Evolutionary conservation across 345 rosid genomes (phyloP), one percentile per base, ranked within the genome.

Genomic region (Toxicodendron radicans): DNA sequence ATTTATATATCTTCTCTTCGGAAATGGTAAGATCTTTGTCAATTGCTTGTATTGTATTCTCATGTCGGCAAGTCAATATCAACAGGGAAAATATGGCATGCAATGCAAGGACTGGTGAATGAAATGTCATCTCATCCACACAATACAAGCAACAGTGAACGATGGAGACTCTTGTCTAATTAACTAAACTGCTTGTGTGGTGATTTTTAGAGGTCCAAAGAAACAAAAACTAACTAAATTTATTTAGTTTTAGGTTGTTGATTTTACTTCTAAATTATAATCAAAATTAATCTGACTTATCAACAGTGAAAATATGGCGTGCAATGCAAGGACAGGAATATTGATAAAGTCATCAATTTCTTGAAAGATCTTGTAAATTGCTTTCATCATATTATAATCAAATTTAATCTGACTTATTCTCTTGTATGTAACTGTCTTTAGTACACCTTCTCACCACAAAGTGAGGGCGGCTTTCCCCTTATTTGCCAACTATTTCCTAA

Each of bases 381-480:
- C 65, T 43, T 58, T 38, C 10, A 5, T 38, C 43, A 3, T 35
- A 35, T 35, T 18, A 59, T 32, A 49, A n/a, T 61, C 59, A 49
- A 51, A 72, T 63, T 14, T 14, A 9, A 35, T 73, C 51, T 14
- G 51, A 27, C 59, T 62, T 63, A 59, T 52, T 66, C n/a, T 59
- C n/a, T 38, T 18, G 70, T 20, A 23, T 49, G 7, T 51, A 24
- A 68, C 46, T n/a, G 20, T 13, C 23, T 30, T 30, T 10, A 49
- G 7, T 20, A 72, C 51, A n/a, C 14, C 3, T 33, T 75, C 58
- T 23, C 56, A 38, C 18, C 14, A 68, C 68, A 74, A 58, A 66
- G 57, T 66, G 45, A 74, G 79, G 71, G 70, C 46, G 62, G 67
- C 48, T 60, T 77, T 60, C 73, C 62, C 66, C 48, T 66, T 63